Conservation (phyloP, 164 flowering plant genomes). For the Vitis amurensis region DNA sequence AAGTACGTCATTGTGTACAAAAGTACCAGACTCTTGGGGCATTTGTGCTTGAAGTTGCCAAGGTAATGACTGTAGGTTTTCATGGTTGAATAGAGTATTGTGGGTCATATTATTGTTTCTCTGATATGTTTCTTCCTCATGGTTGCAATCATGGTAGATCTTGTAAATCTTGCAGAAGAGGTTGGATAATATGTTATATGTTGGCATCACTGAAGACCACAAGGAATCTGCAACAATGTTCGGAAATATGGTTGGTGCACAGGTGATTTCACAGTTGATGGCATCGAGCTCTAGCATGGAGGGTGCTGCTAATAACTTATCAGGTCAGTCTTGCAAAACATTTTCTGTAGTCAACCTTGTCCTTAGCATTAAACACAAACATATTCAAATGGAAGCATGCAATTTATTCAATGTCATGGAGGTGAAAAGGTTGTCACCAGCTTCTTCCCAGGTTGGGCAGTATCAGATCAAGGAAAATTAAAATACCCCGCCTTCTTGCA, state of each 20-base stretch:
- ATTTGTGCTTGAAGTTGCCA: conserved; percentile 88
- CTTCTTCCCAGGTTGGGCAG: no score
- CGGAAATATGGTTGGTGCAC: conserved; percentile 84
- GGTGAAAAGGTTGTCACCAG: no score
- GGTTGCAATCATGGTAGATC: conserved; percentile 31
- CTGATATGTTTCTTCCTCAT: conserved; percentile 12
- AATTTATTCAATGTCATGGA: neutral
- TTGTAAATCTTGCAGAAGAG: conserved; percentile 78
- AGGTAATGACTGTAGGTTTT: conserved; percentile 44
- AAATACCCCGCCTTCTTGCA: no score
- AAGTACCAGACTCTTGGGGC: conserved; percentile 64
- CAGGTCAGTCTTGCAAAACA: conserved; percentile 40
- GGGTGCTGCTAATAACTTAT: conserved; percentile 23
- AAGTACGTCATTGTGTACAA: conserved; percentile 81
- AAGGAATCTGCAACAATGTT: conserved; percentile 87
- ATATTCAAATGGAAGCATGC: neutral
- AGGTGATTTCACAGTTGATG: conserved; percentile 75
- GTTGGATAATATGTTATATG: conserved; percentile 87
- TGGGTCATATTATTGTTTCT: conserved; percentile 11
- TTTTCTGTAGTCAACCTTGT: neutral
- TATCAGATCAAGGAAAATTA: no score
- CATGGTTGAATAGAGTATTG: neutral
- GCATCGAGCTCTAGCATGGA: conserved; percentile 30
- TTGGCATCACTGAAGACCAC: conserved; percentile 94
- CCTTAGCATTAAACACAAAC: neutral